A percentile compares a stretch with the other conserved stretches of the same genome.
Evolutionary conservation across 2,329 filamentous ascomycete genomes (phyloP).

Genomic region (Penicillium concentricum): DNA sequence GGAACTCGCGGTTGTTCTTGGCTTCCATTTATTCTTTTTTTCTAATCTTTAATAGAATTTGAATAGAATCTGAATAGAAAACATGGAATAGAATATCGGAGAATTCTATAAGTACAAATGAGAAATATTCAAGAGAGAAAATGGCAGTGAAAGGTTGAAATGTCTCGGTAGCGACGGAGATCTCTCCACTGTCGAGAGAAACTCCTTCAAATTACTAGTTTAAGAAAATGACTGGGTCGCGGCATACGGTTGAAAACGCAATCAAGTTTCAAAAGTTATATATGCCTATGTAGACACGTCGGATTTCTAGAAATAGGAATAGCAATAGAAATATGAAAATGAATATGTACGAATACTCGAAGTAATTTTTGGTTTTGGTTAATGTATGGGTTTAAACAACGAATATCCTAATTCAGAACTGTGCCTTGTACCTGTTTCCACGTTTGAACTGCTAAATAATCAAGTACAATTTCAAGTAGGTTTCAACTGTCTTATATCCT

Average conservation of each 20-base stretch:
- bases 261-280: conserved; percentile 12
- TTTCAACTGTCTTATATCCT: conserved; percentile 10
- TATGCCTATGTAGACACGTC: not conserved
- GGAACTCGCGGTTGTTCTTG: not conserved
- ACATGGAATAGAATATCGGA: not conserved
- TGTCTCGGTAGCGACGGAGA: conserved; percentile 6
- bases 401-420: not conserved
- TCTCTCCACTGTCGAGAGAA: conserved; percentile 16
- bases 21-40: not conserved
- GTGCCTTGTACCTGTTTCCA: not conserved
- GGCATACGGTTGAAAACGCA: conserved; percentile 19
- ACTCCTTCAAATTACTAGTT: conserved; percentile 20
- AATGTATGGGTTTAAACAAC: too few species aligned
- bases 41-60: not conserved
- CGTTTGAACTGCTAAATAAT: not conserved
- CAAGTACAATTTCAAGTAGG: not conserved
- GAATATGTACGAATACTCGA: too few species aligned
- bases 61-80: too few species aligned
- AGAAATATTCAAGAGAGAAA: not conserved
- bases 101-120: not conserved
- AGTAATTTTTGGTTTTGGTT: not conserved
- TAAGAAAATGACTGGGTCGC: conserved; percentile 30
- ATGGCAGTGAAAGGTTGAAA: not conserved
- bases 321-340: too few species aligned
- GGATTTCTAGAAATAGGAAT: not conserved